Evolutionary conservation across 2,329 filamentous ascomycete genomes (phyloP).

Genomic region (Coccinonectria pachysandricola): DNA sequence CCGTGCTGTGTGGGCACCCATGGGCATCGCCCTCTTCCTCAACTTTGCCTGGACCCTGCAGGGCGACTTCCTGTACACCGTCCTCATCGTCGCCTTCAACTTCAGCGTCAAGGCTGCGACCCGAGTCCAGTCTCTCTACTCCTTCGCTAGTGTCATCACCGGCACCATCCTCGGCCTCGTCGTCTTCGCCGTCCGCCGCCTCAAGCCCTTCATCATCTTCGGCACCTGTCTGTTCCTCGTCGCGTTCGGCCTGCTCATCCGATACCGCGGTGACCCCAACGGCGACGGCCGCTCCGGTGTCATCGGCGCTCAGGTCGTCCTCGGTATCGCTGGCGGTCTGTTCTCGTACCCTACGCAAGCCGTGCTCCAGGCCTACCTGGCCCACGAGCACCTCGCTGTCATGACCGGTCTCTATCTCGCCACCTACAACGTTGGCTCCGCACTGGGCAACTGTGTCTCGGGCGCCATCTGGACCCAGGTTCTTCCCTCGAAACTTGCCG

Average conservation of each 20-base stretch:
- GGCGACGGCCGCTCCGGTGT: conserved; percentile 40
- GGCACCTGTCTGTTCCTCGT: conserved; percentile 52
- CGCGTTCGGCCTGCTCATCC: conserved; percentile 55
- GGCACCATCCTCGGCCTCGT: conserved; percentile 47
- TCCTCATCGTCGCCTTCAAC: conserved; percentile 51
- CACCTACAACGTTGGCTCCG: conserved; percentile 52
- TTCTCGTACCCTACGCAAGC: conserved; percentile 43
- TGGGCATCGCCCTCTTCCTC: conserved; percentile 47
- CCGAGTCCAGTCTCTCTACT: conserved; percentile 50
- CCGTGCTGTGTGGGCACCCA: conserved; percentile 51
- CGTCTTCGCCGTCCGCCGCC: conserved; percentile 45
- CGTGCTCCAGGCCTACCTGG: conserved; percentile 30
- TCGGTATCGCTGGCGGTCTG: conserved; percentile 54
- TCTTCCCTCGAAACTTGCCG: conserved; percentile 35
- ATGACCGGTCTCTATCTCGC: conserved; percentile 54
- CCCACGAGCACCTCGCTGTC: conserved; percentile 47
- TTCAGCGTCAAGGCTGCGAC: conserved; percentile 46
- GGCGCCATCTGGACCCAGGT: conserved; percentile 53
- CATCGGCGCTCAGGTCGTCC: conserved; percentile 50
- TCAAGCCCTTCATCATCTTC: conserved; percentile 53
- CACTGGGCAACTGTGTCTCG: conserved; percentile 49
- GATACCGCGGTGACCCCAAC: conserved; percentile 44
- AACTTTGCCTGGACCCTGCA: conserved; percentile 54
- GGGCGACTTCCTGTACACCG: conserved; percentile 53
- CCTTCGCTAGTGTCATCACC: conserved; percentile 44